phyloP scores from a whole-genome alignment of 345 rosid species.

The Diplotaxis tenuifolia region DNA sequence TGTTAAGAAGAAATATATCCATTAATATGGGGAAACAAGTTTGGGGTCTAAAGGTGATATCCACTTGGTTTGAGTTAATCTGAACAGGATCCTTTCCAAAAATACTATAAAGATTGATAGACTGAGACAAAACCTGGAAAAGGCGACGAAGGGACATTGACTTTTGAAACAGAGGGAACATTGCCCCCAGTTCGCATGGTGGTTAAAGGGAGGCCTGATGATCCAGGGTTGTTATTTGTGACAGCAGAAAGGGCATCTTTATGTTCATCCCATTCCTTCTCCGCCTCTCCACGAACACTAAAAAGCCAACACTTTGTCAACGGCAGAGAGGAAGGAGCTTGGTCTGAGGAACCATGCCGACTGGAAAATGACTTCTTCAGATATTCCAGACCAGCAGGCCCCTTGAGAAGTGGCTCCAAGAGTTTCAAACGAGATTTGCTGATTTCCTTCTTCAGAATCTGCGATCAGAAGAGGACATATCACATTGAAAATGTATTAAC shows the following conservation, averaged over 20 bases:
- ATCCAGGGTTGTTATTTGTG: constrained; percentile 35
- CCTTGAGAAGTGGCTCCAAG: constrained; percentile 80
- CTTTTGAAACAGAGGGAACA: constrained; percentile 42
- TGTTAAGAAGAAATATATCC: neutral
- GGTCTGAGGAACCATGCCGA: constrained; percentile 53
- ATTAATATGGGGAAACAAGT: neutral
- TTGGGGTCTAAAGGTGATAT: neutral
- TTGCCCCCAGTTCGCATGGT: constrained; percentile 76
- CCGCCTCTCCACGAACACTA: constrained; percentile 46
- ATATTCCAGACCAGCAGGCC: constrained; percentile 83
- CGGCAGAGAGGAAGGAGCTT: constrained; percentile 52
- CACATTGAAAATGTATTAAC: neutral
- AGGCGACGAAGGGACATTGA: constrained; percentile 22
- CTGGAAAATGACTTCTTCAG: constrained; percentile 63
- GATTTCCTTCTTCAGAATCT: constrained; percentile 75
- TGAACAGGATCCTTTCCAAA: constrained; percentile 1
- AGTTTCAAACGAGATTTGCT: constrained; percentile 73
- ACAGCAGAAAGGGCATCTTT: constrained; percentile 46
- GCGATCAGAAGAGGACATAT: constrained; percentile 7
- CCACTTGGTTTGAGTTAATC: neutral
- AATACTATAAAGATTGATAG: neutral
- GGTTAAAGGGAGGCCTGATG: constrained; percentile 55
- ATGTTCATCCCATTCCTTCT: constrained; percentile 80
- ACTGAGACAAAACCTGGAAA: constrained; percentile 43
- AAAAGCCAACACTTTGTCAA: constrained; percentile 66